A percentile compares a stretch with the other conserved stretches of the same genome.
These are phyloP conservation scores for Phytopythium vexans DNA, from an alignment of 352 stramenopile species.

Conservation along the genomic window DNA sequence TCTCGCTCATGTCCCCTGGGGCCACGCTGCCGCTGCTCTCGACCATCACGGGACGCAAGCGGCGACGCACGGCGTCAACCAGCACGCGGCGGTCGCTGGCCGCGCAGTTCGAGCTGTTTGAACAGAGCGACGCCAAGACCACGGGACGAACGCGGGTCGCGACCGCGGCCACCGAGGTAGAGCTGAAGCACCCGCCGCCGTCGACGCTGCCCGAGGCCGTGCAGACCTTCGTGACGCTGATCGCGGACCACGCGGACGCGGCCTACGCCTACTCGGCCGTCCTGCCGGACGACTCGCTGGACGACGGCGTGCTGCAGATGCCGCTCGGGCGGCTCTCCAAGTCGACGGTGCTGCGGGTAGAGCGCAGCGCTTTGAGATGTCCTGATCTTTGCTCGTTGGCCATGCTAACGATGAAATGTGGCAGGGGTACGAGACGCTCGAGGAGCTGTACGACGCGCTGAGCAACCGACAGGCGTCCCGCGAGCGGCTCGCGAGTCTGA, in stretches of 20 bases:
- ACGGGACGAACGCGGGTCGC: no score
- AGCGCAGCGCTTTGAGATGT: no score
- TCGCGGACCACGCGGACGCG: conserved; percentile 34
- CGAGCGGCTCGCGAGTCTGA: conserved; percentile 38
- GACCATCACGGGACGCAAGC: conserved; percentile 15
- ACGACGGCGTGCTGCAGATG: conserved; percentile 41
- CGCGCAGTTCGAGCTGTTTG: conserved; percentile 21
- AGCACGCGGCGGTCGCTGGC: conserved; percentile 15
- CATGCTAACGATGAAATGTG: background rate
- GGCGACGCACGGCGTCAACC: conserved; percentile 18
- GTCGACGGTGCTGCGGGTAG: conserved; percentile 54
- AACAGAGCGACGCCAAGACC: conserved; percentile 5
- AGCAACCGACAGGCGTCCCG: conserved; percentile 32
- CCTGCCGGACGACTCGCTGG: conserved; percentile 26
- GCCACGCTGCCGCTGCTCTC: background rate
- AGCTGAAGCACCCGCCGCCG: conserved; percentile 12
- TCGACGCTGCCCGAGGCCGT: conserved; percentile 45
- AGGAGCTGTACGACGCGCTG: conserved; percentile 60
- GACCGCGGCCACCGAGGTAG: background rate
- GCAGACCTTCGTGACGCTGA: conserved; percentile 48
- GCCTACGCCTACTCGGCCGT: conserved; percentile 33
- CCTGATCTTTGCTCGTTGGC: background rate
- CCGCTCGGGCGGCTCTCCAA: conserved; percentile 52
- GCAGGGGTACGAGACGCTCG: conserved; percentile 60
- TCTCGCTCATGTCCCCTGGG: conserved; percentile 5